Evolutionary conservation across 78 protist species (phyloP), one percentile per base, ranked within the genome.

Genomic region (Emiliania huxleyi): DNA sequence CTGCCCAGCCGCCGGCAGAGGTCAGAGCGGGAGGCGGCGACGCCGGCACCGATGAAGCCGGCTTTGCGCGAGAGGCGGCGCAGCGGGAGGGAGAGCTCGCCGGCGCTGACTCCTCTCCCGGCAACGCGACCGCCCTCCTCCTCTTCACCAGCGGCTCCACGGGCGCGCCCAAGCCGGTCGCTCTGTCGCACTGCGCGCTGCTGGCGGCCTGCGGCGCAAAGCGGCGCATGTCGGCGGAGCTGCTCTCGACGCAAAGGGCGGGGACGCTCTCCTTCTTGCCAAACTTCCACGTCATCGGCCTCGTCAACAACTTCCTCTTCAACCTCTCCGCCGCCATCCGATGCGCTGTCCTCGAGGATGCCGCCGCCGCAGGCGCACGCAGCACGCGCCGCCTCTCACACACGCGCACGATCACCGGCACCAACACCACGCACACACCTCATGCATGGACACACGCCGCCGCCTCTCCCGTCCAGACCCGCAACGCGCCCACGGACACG

Each of bases 101-200:
- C n/a, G n/a, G n/a, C n/a, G n/a, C n/a, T n/a, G n/a, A n/a, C n/a
- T n/a, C n/a, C n/a, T n/a, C n/a, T n/a, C n/a, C n/a, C n/a, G n/a
- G n/a, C n/a, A n/a, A n/a, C n/a, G n/a, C n/a, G n/a, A n/a, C n/a
- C n/a, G n/a, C n/a, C n/a, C n/a, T 56, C 37, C 18, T 62, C 69
- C 79, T 94, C 19, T 94, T 29, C 90, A 94, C 95, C 4, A 46
- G 85, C 40, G 95, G 95, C 40, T n/a, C 93, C 42, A 91, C 95
- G 29, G 94, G 95, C 52, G 22, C 11, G 33, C 94, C 95, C 11
- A 94, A 94, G 69, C 95, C 95, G 2, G 83, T 69, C 69, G 29
- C 49, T 23, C 35, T 84, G 38, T 8, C 48, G 45, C 90, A 94
- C 43, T 22, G 45, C 48, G 52, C 40, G 25, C 73, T 93, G 35